phyloP scores from a whole-genome alignment of 2,329 filamentous ascomycete species.

The Penicillium sp. region DNA sequence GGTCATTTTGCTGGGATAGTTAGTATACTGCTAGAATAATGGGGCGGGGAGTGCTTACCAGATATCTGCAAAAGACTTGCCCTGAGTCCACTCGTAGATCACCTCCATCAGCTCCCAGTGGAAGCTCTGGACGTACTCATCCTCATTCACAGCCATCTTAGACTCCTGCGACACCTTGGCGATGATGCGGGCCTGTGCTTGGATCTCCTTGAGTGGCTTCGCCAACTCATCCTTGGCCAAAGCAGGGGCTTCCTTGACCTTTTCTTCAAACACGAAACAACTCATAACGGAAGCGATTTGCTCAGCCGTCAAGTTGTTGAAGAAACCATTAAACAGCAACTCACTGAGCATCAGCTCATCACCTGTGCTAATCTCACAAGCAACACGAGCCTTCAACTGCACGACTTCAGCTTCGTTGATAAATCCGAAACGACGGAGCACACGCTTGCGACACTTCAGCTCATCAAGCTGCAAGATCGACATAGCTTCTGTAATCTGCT shows the following conservation, averaged over 20 bases:
- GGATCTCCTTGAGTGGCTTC: constrained; percentile 83
- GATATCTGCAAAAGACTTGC: constrained; percentile 85
- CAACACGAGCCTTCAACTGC: constrained; percentile 93
- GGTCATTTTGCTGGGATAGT: constrained; percentile 81
- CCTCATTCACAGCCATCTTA: constrained; percentile 90
- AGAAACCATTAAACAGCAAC: constrained; percentile 94
- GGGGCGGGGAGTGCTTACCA: constrained; percentile 64
- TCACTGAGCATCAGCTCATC: constrained; percentile 93
- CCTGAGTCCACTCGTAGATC: constrained; percentile 86
- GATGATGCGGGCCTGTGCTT: constrained; percentile 80
- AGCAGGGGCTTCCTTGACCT: constrained; percentile 69
- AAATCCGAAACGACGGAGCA: constrained; percentile 89
- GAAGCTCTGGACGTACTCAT: constrained; percentile 85
- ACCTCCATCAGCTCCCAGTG: constrained; percentile 98
- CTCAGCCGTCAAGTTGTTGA: constrained; percentile 91
- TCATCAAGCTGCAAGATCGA: constrained; percentile 93
- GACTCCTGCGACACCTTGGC: constrained; percentile 94
- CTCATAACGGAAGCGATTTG: constrained; percentile 82
- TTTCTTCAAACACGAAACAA: constrained; percentile 97
- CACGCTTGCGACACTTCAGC: constrained; percentile 91
- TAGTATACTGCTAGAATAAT: constrained; percentile 12
- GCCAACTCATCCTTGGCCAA: constrained; percentile 76
- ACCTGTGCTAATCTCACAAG: constrained; percentile 95
- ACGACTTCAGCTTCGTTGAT: constrained; percentile 96
- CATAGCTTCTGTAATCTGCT: constrained; percentile 78